Conservation (phyloP, 2,329 filamentous ascomycete species). For the Neopestalotiopsis clavispora region DNA sequence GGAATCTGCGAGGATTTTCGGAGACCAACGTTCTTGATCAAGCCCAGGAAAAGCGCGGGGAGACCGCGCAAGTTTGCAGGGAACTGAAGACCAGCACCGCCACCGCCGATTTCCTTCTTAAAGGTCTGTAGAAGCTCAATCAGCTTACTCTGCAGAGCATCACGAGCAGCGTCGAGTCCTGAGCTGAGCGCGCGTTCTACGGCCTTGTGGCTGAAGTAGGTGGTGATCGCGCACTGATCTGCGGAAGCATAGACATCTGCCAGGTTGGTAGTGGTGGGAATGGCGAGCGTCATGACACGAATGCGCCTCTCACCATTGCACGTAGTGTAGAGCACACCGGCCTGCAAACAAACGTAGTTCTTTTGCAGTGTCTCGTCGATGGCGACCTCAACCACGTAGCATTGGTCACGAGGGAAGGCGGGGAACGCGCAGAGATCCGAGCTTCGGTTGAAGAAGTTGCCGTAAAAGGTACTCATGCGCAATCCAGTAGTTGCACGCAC, state of each 20-base stretch:
- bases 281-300: slow-evolving; percentile 87
- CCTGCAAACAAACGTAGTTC: slow-evolving; percentile 90
- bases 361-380: slow-evolving; percentile 95
- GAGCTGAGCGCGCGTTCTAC: slow-evolving; percentile 87
- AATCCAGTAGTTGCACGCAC: slow-evolving; percentile 94
- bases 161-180: slow-evolving; percentile 87
- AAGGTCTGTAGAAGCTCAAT: slow-evolving; percentile 94
- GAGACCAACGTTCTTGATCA: slow-evolving; percentile 96
- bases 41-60: slow-evolving; percentile 86
- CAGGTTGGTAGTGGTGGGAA: slow-evolving; percentile 90
- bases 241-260: slow-evolving; percentile 94
- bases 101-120: slow-evolving; percentile 93
- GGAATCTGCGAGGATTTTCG: slow-evolving; percentile 93
- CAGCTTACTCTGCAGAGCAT: slow-evolving; percentile 88
- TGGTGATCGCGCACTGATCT: slow-evolving; percentile 90
- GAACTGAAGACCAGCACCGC: slow-evolving; percentile 87
- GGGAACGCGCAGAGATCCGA: slow-evolving; percentile 78
- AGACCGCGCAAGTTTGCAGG: slow-evolving; percentile 89
- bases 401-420: slow-evolving; percentile 95
- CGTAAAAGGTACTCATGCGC: slow-evolving; percentile 97
- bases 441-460: slow-evolving; percentile 98
- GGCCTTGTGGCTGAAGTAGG: slow-evolving; percentile 96
- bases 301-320: slow-evolving; percentile 97
- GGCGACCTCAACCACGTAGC: slow-evolving; percentile 96
- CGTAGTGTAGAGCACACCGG: slow-evolving; percentile 94